phyloP scores from a whole-genome alignment of 352 stramenopile species.

The Pythium pyrilobum region DNA sequence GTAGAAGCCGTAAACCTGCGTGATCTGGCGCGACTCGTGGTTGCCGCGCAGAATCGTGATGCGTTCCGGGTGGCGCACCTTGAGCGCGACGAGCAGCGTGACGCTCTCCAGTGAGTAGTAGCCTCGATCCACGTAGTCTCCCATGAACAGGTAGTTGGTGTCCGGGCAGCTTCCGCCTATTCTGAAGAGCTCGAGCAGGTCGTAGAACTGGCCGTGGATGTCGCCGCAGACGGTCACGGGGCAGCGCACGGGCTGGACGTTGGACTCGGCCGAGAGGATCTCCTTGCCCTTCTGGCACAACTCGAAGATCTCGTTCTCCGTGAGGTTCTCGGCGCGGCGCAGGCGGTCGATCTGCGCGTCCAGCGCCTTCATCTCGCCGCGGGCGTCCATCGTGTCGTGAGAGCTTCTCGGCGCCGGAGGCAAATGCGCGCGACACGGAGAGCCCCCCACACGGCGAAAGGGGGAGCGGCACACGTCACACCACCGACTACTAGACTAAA shows the following conservation, averaged over 20 bases:
- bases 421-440: background rate
- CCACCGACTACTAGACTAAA: conserved; percentile 3
- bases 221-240: conserved; percentile 86
- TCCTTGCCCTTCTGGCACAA: conserved; percentile 89
- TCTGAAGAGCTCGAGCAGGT: conserved; percentile 86
- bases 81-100: conserved; percentile 76
- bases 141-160: conserved; percentile 91
- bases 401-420: background rate
- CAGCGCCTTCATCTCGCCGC: conserved; percentile 81
- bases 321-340: conserved; percentile 83
- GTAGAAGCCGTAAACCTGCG: conserved; percentile 65
- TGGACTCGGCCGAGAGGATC: conserved; percentile 79
- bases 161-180: conserved; percentile 85
- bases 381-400: conserved; percentile 46
- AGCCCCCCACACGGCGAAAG: background rate
- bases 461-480: conserved; percentile 4
- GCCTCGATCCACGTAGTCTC: conserved; percentile 86
- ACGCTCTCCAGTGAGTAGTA: conserved; percentile 88
- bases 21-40: conserved; percentile 57
- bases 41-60: conserved; percentile 80
- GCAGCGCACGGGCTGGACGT: conserved; percentile 82
- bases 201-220: conserved; percentile 89
- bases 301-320: conserved; percentile 86
- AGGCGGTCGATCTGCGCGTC: conserved; percentile 83
- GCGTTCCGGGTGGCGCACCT: conserved; percentile 80